Conservation (phyloP, 2,329 filamentous ascomycete genomes). For the Truncatella angustata region DNA sequence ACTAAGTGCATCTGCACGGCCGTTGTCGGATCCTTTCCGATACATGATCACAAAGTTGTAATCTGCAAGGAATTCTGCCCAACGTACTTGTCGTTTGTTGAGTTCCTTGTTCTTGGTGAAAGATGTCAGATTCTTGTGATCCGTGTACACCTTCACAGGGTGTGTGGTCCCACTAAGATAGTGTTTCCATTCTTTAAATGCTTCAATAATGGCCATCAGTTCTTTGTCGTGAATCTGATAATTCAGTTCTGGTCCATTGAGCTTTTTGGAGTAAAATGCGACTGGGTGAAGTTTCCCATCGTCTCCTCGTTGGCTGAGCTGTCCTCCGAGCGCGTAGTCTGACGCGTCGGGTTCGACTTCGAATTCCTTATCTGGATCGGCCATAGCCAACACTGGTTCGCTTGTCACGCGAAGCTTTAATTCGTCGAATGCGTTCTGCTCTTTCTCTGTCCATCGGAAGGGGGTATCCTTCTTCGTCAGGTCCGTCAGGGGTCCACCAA, state of each 20-base stretch:
- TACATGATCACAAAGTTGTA: neutral
- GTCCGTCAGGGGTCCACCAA: neutral
- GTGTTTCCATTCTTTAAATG: conserved; percentile 22
- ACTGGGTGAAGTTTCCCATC: conserved; percentile 7
- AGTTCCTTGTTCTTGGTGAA: conserved; percentile 9
- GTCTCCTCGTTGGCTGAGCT: conserved; percentile 9
- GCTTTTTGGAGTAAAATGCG: too few relatives aligned
- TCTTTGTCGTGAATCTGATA: conserved; percentile 23
- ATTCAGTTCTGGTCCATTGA: conserved; percentile 19
- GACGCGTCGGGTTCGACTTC: conserved; percentile 6
- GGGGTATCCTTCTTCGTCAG: neutral
- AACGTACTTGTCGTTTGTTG: conserved; percentile 8
- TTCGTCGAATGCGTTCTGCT: neutral
- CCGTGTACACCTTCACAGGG: conserved; percentile 17
- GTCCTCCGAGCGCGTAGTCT: neutral
- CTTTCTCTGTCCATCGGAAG: neutral
- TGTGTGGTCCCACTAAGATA: conserved; percentile 17
- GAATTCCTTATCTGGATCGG: conserved; percentile 8
- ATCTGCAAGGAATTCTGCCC: conserved; percentile 8
- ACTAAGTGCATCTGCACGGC: neutral
- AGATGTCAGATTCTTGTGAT: conserved; percentile 20
- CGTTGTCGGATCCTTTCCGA: neutral
- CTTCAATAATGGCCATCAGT: conserved; percentile 21
- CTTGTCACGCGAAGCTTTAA: neutral
- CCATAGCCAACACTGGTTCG: conserved; percentile 11